Evolutionary conservation across 2,329 filamentous ascomycete genomes (phyloP).

Genomic region (Pestalotiopsis sp.): DNA sequence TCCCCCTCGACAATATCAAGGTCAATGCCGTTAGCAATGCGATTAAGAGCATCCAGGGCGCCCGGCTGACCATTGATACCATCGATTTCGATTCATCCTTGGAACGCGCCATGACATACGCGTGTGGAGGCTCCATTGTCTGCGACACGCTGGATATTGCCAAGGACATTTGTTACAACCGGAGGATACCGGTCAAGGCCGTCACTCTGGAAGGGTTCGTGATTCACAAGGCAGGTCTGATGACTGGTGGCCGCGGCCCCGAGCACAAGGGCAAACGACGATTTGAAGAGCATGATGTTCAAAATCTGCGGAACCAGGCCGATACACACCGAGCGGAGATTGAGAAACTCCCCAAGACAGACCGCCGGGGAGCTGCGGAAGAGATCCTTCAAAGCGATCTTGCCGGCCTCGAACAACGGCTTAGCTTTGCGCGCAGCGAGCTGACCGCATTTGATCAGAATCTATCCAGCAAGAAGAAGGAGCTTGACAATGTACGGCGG

Average conservation of each 20-base stretch:
- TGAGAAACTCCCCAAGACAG: slow-evolving; percentile 75
- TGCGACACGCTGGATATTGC: slow-evolving; percentile 87
- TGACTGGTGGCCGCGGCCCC: slow-evolving; percentile 90
- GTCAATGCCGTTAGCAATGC: slow-evolving; percentile 89
- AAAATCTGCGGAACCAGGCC: slow-evolving; percentile 77
- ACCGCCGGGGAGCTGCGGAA: slow-evolving; percentile 76
- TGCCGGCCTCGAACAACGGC: slow-evolving; percentile 75
- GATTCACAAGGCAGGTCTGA: slow-evolving; percentile 93
- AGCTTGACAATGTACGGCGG: slow-evolving; percentile 72
- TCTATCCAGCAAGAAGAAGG: slow-evolving; percentile 79
- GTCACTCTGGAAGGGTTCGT: slow-evolving; percentile 95
- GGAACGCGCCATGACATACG: slow-evolving; percentile 91
- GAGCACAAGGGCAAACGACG: slow-evolving; percentile 76
- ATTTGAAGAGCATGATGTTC: slow-evolving; percentile 89
- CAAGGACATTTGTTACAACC: slow-evolving; percentile 86
- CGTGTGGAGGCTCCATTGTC: slow-evolving; percentile 92
- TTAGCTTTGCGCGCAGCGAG: slow-evolving; percentile 74
- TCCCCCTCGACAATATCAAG: slow-evolving; percentile 96
- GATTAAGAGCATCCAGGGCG: slow-evolving; percentile 84
- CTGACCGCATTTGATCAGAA: slow-evolving; percentile 80
- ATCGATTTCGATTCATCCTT: slow-evolving; percentile 90
- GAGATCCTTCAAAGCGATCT: slow-evolving; percentile 81
- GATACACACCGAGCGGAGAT: slow-evolving; percentile 79
- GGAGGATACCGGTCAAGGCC: slow-evolving; percentile 85
- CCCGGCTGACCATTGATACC: slow-evolving; percentile 89